Evolutionary conservation across 139 green algal genomes (phyloP).

Genomic region (Deuterostichococcus epilithicus): DNA sequence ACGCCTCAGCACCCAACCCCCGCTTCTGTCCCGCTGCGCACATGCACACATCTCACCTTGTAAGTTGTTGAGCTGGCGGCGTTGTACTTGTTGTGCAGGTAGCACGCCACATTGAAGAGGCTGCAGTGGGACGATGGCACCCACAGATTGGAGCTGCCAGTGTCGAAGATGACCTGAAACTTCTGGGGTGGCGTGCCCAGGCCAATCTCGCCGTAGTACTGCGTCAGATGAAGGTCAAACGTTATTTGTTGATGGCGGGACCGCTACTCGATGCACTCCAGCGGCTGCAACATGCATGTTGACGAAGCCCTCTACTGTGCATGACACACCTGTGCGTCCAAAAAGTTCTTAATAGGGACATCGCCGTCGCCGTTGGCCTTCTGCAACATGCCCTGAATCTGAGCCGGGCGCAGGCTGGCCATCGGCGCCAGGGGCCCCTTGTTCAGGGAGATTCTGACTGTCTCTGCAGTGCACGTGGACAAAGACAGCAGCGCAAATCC

Average conservation of each 20-base stretch:
- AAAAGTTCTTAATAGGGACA: slow-evolving; percentile 57
- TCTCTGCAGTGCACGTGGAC: neutral
- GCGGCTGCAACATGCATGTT: neutral
- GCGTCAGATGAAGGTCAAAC: neutral
- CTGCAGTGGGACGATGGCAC: slow-evolving; percentile 81
- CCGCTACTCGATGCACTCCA: too few species aligned
- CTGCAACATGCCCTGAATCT: neutral
- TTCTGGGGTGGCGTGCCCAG: slow-evolving; percentile 87
- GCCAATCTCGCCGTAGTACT: slow-evolving; percentile 95
- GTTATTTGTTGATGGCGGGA: neutral
- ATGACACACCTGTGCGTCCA: slow-evolving; percentile 63
- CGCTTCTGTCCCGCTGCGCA: neutral
- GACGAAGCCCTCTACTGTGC: neutral
- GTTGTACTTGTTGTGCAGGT: slow-evolving; percentile 87
- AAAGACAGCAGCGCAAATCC: neutral
- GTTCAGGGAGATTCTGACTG: slow-evolving; percentile 5
- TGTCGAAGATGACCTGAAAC: slow-evolving; percentile 96
- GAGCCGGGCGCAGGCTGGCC: neutral
- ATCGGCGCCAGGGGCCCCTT: slow-evolving; percentile 11
- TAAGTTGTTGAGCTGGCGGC: slow-evolving; percentile 68
- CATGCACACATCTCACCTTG: slow-evolving; percentile 34
- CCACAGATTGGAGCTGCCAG: slow-evolving; percentile 92
- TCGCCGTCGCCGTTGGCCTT: slow-evolving; percentile 11
- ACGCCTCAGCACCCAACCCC: neutral
- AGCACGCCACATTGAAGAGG: slow-evolving; percentile 86